Evolutionary conservation across 805 yeast genomes (phyloP).

Genomic region (Pichia cephalocereana): DNA sequence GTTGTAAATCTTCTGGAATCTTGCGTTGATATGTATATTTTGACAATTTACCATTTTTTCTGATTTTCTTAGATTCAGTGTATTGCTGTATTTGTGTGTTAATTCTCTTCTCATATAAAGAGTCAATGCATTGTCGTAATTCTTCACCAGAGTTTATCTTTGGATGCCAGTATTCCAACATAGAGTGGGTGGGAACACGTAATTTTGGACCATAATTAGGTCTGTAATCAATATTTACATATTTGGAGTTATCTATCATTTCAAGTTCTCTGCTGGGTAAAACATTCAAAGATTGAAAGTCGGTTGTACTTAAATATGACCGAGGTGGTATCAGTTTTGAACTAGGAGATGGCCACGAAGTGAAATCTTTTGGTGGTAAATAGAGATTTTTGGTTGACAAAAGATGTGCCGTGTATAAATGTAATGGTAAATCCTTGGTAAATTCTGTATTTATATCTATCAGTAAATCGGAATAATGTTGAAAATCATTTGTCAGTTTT

Average conservation of each 20-base stretch:
- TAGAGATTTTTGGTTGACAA: conserved; percentile 20
- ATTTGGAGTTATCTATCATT: not conserved
- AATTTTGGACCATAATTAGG: not conserved
- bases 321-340: conserved; percentile 6
- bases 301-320: not conserved
- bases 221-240: conserved; percentile 1
- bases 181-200: not conserved
- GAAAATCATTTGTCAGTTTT: not conserved
- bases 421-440: conserved; percentile 50
- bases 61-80: not conserved
- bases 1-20: conserved; percentile 2
- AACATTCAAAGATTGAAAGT: not conserved
- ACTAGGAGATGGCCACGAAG: conserved; percentile 7
- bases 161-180: conserved; percentile 8
- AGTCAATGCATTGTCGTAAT: conserved; percentile 5
- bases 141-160: conserved; percentile 2
- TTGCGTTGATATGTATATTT: not conserved
- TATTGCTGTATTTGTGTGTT: not conserved
- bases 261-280: not conserved
- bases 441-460: conserved; percentile 39
- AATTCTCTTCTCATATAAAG: conserved; percentile 6
- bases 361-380: conserved; percentile 2
- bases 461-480: conserved; percentile 14
- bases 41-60: not conserved
- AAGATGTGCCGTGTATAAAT: conserved; percentile 51